Percentiles rank a stretch among this genome's conserved stretches.
phyloP scores from a whole-genome alignment of 257 asterid species.

The Rubia yunnanensis region DNA sequence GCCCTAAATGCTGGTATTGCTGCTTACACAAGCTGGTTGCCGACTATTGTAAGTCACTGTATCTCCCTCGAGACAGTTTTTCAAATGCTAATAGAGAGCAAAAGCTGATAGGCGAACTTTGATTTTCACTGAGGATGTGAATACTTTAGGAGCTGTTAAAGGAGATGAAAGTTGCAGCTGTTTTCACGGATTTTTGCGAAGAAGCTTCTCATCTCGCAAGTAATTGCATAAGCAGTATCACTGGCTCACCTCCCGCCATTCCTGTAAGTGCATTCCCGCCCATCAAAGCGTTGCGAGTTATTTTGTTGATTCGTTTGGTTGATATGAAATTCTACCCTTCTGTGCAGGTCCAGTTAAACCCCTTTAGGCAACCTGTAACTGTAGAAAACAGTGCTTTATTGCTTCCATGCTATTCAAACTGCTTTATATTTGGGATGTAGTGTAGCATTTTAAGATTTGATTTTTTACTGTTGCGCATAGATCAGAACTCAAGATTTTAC shows the following conservation, averaged over 20 bases:
- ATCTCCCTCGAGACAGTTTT: too few relatives aligned
- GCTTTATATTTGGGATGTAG: conserved; percentile 78
- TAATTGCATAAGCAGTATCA: conserved; percentile 47
- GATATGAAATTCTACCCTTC: neutral
- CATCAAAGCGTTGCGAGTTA: neutral
- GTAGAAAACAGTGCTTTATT: conserved; percentile 59
- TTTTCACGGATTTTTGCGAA: conserved; percentile 91
- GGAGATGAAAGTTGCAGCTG: conserved; percentile 54
- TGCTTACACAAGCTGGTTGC: conserved; percentile 88
- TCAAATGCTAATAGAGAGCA: neutral
- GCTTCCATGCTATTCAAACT: conserved; percentile 82
- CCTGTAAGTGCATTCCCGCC: conserved; percentile 29
- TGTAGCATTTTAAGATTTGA: neutral
- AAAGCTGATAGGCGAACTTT: neutral
- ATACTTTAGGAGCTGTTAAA: conserved; percentile 46
- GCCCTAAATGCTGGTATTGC: conserved; percentile 94
- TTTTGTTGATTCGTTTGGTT: neutral
- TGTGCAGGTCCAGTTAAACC: conserved; percentile 71
- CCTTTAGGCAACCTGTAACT: conserved; percentile 84
- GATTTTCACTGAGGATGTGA: neutral
- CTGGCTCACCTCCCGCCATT: conserved; percentile 40
- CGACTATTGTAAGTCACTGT: conserved; percentile 56
- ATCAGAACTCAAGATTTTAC: neutral
- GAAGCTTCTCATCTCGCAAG: conserved; percentile 78
- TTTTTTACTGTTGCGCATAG: too few relatives aligned